A percentile compares a stretch with the other conserved stretches of the same genome.
Conservation (phyloP, 2,329 filamentous ascomycete genomes). For the Colletotrichum sp. region DNA sequence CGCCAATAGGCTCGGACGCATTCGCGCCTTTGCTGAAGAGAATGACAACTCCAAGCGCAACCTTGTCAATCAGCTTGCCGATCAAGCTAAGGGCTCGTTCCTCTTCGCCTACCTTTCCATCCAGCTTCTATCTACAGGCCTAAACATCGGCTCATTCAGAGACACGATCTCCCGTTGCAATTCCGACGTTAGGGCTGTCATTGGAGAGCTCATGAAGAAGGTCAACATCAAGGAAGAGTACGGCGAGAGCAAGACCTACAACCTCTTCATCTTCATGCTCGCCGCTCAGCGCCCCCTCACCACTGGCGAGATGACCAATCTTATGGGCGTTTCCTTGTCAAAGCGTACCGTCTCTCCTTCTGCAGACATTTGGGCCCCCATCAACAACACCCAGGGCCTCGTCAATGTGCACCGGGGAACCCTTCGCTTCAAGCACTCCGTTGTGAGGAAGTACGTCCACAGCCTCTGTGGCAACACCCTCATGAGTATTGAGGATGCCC, state of each 20-base stretch:
- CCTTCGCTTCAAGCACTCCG: constrained; percentile 41
- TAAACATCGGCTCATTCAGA: constrained; percentile 26
- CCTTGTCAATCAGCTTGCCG: constrained; percentile 32
- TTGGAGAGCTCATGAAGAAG: constrained; percentile 29
- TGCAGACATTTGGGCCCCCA: constrained; percentile 17
- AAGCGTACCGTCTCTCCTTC: constrained; percentile 23
- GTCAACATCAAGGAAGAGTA: constrained; percentile 27
- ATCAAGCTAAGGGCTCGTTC: constrained; percentile 39
- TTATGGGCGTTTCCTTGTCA: constrained; percentile 33
- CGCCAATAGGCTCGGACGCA: constrained; percentile 26
- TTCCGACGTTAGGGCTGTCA: constrained; percentile 26
- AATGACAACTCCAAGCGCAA: constrained; percentile 22
- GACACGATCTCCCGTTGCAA: constrained; percentile 28
- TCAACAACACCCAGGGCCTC: constrained; percentile 27
- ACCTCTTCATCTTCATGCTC: constrained; percentile 39
- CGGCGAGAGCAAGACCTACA: constrained; percentile 23
- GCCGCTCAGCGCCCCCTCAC: constrained; percentile 35
- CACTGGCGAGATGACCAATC: constrained; percentile 34
- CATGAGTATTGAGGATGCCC: constrained; percentile 35
- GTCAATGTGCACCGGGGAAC: constrained; percentile 36
- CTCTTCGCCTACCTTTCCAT: constrained; percentile 41
- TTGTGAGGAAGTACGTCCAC: constrained; percentile 34
- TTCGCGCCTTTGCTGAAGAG: constrained; percentile 19
- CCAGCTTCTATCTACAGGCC: constrained; percentile 26
- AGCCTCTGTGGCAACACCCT: constrained; percentile 38